Conservation (phyloP, 768 basidiomycete genomes). For the Amanita polypyramis region DNA sequence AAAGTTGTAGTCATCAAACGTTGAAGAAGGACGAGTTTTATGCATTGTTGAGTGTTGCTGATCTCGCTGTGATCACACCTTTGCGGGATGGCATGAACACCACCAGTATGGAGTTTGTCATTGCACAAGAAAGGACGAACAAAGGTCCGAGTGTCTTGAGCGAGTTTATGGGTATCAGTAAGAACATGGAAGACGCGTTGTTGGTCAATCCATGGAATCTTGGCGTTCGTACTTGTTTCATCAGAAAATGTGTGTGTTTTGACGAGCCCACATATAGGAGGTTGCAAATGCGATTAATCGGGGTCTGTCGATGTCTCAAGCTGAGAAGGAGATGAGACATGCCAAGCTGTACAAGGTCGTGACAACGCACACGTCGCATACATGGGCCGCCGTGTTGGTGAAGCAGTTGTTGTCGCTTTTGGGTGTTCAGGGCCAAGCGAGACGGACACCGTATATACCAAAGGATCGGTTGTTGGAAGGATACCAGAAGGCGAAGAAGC, state of each 20-base stretch:
- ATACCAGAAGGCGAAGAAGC: conserved; percentile 67
- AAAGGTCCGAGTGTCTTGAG: conserved; percentile 83
- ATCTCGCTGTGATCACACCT: conserved; percentile 91
- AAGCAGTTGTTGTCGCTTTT: conserved; percentile 83
- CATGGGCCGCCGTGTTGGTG: conserved; percentile 85
- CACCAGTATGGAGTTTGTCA: conserved; percentile 95
- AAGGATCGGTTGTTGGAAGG: conserved; percentile 41
- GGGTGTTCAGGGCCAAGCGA: conserved; percentile 65
- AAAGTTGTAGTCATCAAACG: conserved; percentile 69
- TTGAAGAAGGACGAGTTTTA: conserved; percentile 98
- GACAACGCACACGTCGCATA: conserved; percentile 87
- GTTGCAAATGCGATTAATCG: conserved; percentile 86
- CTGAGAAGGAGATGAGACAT: conserved; percentile 71
- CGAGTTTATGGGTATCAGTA: conserved; percentile 97
- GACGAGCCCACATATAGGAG: conserved; percentile 33
- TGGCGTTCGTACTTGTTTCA: conserved; percentile 38
- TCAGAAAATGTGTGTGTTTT: not conserved
- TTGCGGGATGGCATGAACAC: conserved; percentile 99
- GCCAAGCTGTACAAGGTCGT: conserved; percentile 71
- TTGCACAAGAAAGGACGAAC: conserved; percentile 81
- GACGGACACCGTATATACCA: conserved; percentile 79
- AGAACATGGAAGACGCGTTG: conserved; percentile 81
- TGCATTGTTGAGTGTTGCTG: conserved; percentile 85
- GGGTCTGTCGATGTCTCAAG: conserved; percentile 71
- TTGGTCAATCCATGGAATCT: conserved; percentile 97